Base-by-base conservation (phyloP, 2,329 filamentous ascomycete genomes). In the Escovopsis sp. region DNA sequence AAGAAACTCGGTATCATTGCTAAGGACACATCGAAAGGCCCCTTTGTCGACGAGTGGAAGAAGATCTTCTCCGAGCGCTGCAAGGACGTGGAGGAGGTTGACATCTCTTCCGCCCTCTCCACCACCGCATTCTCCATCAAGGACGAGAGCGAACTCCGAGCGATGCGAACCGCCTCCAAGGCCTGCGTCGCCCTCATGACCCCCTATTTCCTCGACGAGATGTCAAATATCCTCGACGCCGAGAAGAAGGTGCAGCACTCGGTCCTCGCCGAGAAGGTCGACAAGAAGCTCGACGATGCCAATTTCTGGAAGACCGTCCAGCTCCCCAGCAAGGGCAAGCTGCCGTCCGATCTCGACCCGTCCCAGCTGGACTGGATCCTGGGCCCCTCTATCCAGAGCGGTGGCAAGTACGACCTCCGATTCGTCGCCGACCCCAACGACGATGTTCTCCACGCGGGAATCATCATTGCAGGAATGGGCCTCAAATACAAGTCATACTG, bases 181-280 rank as follows among this genome's bases (percentile, higher is more conserved):
- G 89, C 91, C 38, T 95, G 88, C 53, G 89, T 93, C 50, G 88
- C 87, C 45, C 70, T 96, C 46, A 93, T 96, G 80, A 86, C 86
- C 40, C 86, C 89, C 46, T 98, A 91, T 63, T 96, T 96, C 60
- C 80, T 98, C 50, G 91, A 98, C 58, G 88, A 95, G 60, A 96
- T 98, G 88, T 94, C 89, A 40, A 82, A 84, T 53, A 82, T 96
- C 41, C 77, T 98, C 46, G 91, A 98, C 57, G 82, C 88, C 51
- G 93, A 96, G 62, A 95, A 94, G 70, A 94, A 94, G 59, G 86
- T 96, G 58, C 91, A 87, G 49, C 91, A 98, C 64, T 85, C 81
- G 50, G 73, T 74, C 2, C 73, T 98, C 7, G 80, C 85, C n/a
- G 79, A 85, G 54, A 91, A 88, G 62, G 82, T 98, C 30, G 80